Evolutionary conservation across 345 rosid genomes (phyloP), one percentile per base, ranked within the genome.

Genomic region (Arabidopsis thaliana): DNA sequence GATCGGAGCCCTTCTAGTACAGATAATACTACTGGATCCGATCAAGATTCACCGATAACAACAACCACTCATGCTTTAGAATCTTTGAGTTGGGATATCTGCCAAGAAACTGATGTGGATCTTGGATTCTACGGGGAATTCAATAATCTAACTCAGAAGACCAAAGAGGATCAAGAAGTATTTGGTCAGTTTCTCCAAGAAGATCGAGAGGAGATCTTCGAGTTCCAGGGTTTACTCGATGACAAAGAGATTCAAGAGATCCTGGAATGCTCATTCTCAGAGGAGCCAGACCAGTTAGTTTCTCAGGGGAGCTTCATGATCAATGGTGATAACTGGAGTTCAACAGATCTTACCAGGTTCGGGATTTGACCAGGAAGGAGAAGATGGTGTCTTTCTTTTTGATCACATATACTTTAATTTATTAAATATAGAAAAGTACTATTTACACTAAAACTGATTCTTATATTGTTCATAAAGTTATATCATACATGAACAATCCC

Each of bases 341-440:
- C 85, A 56, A 82, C 83, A 16, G 93, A 92, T 82, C 82, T 85
- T 49, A 73, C 88, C 0, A 85, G 78, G 32, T 84, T 83, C 53
- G 87, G 86, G 75, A 40, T 85, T 72, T 75, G 72, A 77, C 63
- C 41, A 58, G 4, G 61, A 65, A 12, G 40, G 38, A 5, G 40
- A 60, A 8, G 30, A 30, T 69, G 12, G 20, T 51, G 55, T 50
- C 8, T 72, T 51, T 40, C 4, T 6, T 55, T 77, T 13, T 7
- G 50, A 48, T 65, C 40, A 55, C 22, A 49, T 40, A 72, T 64
- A 66, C 68, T 59, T 59, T 48, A 24, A 16, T 70, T 67, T 51
- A 45, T 64, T 57, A 14, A 6, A 75, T 10, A 75, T 61, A 14
- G 58, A 36, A 66, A 67, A 3, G 52, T 52, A 69, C 58, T 36